phyloP scores from a whole-genome alignment of 306 rosid genomes.

The Chamaecrista fasciculata region DNA sequence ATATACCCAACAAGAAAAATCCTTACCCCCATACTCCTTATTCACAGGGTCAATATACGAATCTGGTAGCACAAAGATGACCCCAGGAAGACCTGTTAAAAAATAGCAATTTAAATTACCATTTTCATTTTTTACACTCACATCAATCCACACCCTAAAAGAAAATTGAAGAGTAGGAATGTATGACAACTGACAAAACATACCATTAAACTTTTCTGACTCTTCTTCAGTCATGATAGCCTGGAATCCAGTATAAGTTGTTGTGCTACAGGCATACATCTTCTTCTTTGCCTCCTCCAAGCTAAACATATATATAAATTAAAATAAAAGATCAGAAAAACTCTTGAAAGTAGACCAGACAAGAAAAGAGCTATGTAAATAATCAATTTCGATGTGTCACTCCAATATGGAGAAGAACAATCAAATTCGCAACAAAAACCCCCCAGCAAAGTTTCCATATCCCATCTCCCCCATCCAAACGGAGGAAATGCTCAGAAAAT shows the following conservation, averaged over 20 bases:
- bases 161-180: background rate
- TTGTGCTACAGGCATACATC: conserved; percentile 91
- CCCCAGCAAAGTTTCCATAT: background rate
- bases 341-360: background rate
- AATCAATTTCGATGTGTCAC: background rate
- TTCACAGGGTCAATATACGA: conserved; percentile 71
- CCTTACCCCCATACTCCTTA: conserved; percentile 88
- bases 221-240: conserved; percentile 77
- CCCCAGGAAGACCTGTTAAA: conserved; percentile 66
- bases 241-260: conserved; percentile 80
- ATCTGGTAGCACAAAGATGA: conserved; percentile 78
- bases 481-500: background rate
- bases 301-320: conserved; percentile 36
- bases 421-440: background rate
- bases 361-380: background rate
- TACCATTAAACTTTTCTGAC: conserved; percentile 75
- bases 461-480: background rate
- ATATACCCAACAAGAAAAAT: background rate
- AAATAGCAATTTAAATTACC: background rate
- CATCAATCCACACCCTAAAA: background rate
- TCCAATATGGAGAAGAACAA: background rate
- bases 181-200: background rate
- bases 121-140: background rate
- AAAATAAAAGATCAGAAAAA: background rate
- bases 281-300: conserved; percentile 83